Percentiles rank a stretch among this genome's conserved stretches.
These are phyloP conservation scores for Elsinoe perseae DNA, from an alignment of 2,329 filamentous ascomycete species.

Conservation along the genomic window DNA sequence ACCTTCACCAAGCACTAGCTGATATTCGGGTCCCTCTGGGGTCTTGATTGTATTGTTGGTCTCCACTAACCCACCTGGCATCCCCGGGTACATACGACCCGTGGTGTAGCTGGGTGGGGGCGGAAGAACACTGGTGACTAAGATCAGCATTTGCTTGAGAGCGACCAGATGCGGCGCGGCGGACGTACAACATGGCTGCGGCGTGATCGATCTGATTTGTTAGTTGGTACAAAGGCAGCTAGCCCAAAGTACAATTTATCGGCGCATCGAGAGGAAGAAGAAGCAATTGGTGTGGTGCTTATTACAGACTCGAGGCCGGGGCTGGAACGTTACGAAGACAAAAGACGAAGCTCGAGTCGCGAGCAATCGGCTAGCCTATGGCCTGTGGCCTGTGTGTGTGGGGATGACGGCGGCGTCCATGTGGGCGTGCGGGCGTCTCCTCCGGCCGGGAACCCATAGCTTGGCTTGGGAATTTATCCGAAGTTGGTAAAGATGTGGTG, in stretches of 20 bases:
- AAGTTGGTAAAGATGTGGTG: neutral
- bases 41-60: slow-evolving; percentile 83
- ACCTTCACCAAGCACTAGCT: slow-evolving; percentile 92
- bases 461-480: slow-evolving; percentile 10
- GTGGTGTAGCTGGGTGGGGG: slow-evolving; percentile 81
- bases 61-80: slow-evolving; percentile 68
- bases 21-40: slow-evolving; percentile 74
- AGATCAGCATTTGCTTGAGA: neutral
- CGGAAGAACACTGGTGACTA: slow-evolving; percentile 58
- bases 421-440: neutral
- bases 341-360: slow-evolving; percentile 3
- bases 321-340: neutral
- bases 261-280: neutral
- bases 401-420: slow-evolving; percentile 4
- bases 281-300: neutral
- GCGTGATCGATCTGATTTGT: neutral
- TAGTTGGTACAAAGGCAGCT: neutral
- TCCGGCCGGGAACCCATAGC: slow-evolving; percentile 1
- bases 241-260: neutral
- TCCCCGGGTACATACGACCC: slow-evolving; percentile 60
- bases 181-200: neutral
- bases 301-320: neutral
- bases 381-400: neutral
- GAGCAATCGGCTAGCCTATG: neutral
- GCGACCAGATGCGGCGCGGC: neutral